Evolutionary conservation across 805 yeast species (phyloP), one percentile per base, ranked within the genome.

Genomic region (Wickerhamomyces chambardii): DNA sequence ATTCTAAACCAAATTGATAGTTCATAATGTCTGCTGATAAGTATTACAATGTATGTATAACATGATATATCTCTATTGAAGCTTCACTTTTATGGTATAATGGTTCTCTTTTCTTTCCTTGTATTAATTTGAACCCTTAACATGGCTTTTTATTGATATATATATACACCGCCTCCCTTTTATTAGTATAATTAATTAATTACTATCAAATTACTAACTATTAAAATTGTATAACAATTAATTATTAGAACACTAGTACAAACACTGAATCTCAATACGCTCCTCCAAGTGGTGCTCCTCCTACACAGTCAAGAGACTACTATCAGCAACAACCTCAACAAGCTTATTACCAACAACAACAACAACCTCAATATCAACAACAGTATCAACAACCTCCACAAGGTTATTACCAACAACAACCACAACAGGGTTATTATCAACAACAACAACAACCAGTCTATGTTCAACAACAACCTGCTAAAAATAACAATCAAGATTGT

Each of bases 401-500:
- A 53, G 57, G 58, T 58, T 45, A 60, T 62, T 53, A 67, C 61
- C 37, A 64, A 57, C 53, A 68, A 60, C 50, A 74, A 66, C 3
- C 39, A 57, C 53, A 68, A 60, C 50, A 74, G 66, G 3, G 39
- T 15, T 33, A 35, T 18, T 46, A 46, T 15, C 53, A 49, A 36
- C 61, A 47, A 33, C 65, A 54, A 40, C 74, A 59, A 36, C 75
- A 70, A 44, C 75, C 76, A 0, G 61, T 70, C 10, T 70, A 70
- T 34, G 75, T 70, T 17, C 78, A 71, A 44, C 76, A 68, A 44
- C 68, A 54, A 34, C 68, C 65, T 7, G 63, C 55, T 25, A 44
- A 45, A 24, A 48, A 49, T 17, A 61, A 59, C 32, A 59, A 59
- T 36, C 51, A 53, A 10, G 69, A 58, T 40, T 73, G 78, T 54